A percentile compares a stretch with the other conserved stretches of the same genome.
Evolutionary conservation across 106 monocot species (phyloP).

Genomic region (Dendrobium chrysotoxum): DNA sequence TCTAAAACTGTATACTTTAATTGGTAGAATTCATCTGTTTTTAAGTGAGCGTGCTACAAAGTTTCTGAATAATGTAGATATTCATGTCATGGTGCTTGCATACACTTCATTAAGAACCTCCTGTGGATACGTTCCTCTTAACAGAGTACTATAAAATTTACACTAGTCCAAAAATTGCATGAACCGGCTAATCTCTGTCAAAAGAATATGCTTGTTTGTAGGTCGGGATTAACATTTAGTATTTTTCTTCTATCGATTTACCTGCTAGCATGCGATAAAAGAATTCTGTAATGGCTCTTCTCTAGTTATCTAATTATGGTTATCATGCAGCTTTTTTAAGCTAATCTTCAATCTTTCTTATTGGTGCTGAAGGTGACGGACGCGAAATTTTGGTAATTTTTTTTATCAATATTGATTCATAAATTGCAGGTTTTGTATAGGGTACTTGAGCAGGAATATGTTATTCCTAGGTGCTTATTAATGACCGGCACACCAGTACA

Average conservation of each 20-base stretch:
- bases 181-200: no score
- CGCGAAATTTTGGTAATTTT: background rate
- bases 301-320: background rate
- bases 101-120: no score
- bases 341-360: background rate
- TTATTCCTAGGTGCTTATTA: conserved; percentile 87
- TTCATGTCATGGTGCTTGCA: no score
- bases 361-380: background rate
- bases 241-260: background rate
- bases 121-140: no score
- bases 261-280: background rate
- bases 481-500: conserved; percentile 97
- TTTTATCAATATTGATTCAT: background rate
- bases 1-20: no score
- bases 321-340: background rate
- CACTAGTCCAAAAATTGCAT: no score
- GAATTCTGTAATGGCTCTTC: background rate
- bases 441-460: conserved; percentile 60
- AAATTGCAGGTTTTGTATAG: conserved; percentile 78
- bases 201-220: no score
- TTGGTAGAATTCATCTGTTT: no score
- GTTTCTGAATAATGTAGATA: no score
- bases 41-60: no score
- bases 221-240: background rate
- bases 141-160: no score